Percentiles rank a stretch among this genome's conserved stretches.
These are phyloP conservation scores for Rugonectria rugulosa DNA, from an alignment of 2,329 filamentous ascomycete species.

Conservation along the genomic window DNA sequence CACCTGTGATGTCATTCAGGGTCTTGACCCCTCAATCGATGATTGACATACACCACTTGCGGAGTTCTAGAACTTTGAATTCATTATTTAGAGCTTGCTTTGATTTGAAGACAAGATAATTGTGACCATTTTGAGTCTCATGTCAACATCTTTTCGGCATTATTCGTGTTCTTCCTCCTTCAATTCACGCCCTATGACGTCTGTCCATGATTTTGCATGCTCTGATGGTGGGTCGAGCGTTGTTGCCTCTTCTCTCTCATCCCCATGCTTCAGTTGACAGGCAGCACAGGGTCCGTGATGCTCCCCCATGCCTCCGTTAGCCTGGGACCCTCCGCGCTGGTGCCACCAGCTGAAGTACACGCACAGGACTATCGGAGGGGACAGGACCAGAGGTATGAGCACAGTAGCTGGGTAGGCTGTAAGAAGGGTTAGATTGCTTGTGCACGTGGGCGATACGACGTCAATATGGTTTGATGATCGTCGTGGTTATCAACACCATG, in stretches of 20 bases:
- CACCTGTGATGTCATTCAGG: too few species aligned
- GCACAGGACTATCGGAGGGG: too few species aligned
- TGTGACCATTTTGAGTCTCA: neutral
- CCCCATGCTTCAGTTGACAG: too few species aligned
- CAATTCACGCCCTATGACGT: neutral
- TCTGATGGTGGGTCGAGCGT: neutral
- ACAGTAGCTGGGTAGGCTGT: neutral
- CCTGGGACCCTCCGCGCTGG: too few species aligned
- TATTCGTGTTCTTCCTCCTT: neutral
- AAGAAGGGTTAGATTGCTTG: slow-evolving; percentile 7
- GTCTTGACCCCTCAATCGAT: too few species aligned
- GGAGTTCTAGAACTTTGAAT: too few species aligned
- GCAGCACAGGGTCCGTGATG: neutral
- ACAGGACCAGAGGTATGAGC: too few species aligned
- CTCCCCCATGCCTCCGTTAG: too few species aligned
- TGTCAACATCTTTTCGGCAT: neutral
- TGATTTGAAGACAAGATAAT: too few species aligned
- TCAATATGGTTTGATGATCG: slow-evolving; percentile 20
- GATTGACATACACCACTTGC: too few species aligned
- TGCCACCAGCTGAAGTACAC: too few species aligned
- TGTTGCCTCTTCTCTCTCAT: neutral
- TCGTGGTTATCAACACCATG: neutral
- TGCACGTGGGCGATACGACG: slow-evolving; percentile 14
- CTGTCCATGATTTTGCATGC: neutral
- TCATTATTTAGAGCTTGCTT: too few species aligned